Evolutionary conservation across 192 early-diverging fungal species (phyloP), one percentile per base, ranked within the genome.

Genomic region (Rhizophagus prolifer): DNA sequence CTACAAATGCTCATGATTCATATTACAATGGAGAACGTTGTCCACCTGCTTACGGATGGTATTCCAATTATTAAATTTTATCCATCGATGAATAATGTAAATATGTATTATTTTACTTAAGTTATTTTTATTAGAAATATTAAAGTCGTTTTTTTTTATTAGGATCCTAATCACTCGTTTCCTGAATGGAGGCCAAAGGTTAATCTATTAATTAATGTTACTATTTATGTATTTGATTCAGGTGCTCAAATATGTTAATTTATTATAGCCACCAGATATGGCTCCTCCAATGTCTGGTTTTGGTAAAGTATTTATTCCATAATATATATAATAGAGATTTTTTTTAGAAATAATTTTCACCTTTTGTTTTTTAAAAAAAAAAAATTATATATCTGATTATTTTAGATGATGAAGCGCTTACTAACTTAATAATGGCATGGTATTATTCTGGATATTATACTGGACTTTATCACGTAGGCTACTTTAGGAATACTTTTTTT

Each of bases 361-460:
- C 36, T 8, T 38, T 67, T n/a, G n/a, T n/a, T 38, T 38, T 9
- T 41, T 31, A 25, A 47, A 28, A 28, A 34, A 34, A 34, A 34
- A 3, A 4, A 4, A 72, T 58, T 13, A 69, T 58, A 50, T 28
- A 47, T 72, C 36, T 38, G 7, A 38, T 28, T 71, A 10, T 34
- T 25, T 21, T 62, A 70, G 87, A 91, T 25, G 85, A 93, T 28
- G 91, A 91, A 12, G 87, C 86, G 8, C 79, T 93, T 23, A 72
- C 83, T 16, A 87, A 89, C 76, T 81, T 92, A 78, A 88, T 88
- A 70, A 93, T 89, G 89, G 87, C 92, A 9, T 93, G 91, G 91
- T 93, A 92, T 77, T 92, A 85, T 73, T 85, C 88, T 21, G 92
- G 92, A 21, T 93, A 92, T 77, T 93, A 93, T 73, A 89, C 90